Evolutionary conservation across 202 grass and related monocot species (phyloP), one percentile per base, ranked within the genome.

Genomic region (Carex sylvatica): DNA sequence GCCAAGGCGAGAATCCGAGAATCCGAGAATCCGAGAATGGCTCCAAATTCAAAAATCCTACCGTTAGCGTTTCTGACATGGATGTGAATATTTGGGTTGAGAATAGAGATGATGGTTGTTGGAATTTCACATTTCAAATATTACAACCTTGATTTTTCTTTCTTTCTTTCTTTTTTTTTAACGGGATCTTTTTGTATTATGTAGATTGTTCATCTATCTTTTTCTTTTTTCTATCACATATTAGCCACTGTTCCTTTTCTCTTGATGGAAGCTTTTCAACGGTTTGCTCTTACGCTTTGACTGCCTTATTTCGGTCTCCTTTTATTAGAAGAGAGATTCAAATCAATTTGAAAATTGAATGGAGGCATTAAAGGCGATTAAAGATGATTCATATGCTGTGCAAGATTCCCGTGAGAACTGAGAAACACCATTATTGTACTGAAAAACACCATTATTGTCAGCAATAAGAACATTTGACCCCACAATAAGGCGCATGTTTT

Each of bases 1-100:
- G 54, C 15, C 31, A 55, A 77, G 9, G 54, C 53, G 19, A 79
- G 9, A 28, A 28, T 1, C 28, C 53, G 19, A 79, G 9, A 49
- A 6, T 80, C n/a, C 53, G 19, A 79, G 9, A 28, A 28, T 1
- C 28, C 53, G 19, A 79, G 9, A 49, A 6, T 80, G 15, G 18
- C 79, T 68, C 79, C 64, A 47, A 66, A 66, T 49, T 49, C 10
- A 49, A 49, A 49, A 49, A 0, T 82, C 47, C 61, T 82, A 30
- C 23, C 14, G 46, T 56, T 82, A 61, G 42, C 0, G 80, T 16
- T 56, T 55, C 59, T 82, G 63, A 56, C 42, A 69, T 82, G 40
- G 64, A 51, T 69, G 63, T 82, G 63, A 67, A 82, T 82, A 82
- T 49, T 64, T 82, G 62, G 42, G 61, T 68, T 82, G 79, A 68